Conservation (phyloP, 2,329 filamentous ascomycete genomes). For the Chaetomiaceae sp. region DNA sequence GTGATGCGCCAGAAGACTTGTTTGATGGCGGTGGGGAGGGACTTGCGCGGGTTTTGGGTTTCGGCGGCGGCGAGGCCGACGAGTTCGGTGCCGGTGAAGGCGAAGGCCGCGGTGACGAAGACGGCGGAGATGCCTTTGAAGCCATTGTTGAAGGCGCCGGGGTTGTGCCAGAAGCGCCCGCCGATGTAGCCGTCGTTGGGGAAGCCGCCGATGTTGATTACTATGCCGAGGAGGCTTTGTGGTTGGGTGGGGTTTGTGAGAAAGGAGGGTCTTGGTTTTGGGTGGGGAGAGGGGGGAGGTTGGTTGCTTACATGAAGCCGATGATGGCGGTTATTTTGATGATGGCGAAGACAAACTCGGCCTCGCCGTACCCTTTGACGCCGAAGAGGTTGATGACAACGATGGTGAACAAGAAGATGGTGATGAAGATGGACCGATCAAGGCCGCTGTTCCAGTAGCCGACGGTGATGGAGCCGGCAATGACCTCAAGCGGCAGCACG, state of each 20-base stretch:
- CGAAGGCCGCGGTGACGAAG: constrained; percentile 71
- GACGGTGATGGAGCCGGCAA: constrained; percentile 79
- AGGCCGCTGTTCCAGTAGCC: constrained; percentile 68
- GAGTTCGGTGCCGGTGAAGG: constrained; percentile 71
- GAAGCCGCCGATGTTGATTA: constrained; percentile 79
- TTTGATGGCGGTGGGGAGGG: constrained; percentile 80
- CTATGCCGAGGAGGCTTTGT: constrained; percentile 70
- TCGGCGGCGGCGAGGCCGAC: constrained; percentile 74
- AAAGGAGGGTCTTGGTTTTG: too few relatives aligned
- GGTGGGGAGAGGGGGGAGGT: too few relatives aligned
- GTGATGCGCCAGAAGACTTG: constrained; percentile 94
- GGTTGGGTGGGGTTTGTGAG: too few relatives aligned
- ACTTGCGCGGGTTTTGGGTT: constrained; percentile 73
- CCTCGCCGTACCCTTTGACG: constrained; percentile 83
- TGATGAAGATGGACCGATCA: constrained; percentile 71
- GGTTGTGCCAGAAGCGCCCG: constrained; percentile 67
- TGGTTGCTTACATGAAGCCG: constrained; percentile 67
- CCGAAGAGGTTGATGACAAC: constrained; percentile 82
- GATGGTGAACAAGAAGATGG: constrained; percentile 73
- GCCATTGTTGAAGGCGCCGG: constrained; percentile 79
- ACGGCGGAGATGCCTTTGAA: constrained; percentile 79
- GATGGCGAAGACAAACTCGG: constrained; percentile 81
- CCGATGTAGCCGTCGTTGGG: constrained; percentile 73
- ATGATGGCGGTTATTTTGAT: constrained; percentile 83
- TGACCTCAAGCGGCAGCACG: constrained; percentile 77